Evolutionary conservation across 768 basidiomycete species (phyloP), one percentile per base, ranked within the genome.

Genomic region (Dentipellis sp.): DNA sequence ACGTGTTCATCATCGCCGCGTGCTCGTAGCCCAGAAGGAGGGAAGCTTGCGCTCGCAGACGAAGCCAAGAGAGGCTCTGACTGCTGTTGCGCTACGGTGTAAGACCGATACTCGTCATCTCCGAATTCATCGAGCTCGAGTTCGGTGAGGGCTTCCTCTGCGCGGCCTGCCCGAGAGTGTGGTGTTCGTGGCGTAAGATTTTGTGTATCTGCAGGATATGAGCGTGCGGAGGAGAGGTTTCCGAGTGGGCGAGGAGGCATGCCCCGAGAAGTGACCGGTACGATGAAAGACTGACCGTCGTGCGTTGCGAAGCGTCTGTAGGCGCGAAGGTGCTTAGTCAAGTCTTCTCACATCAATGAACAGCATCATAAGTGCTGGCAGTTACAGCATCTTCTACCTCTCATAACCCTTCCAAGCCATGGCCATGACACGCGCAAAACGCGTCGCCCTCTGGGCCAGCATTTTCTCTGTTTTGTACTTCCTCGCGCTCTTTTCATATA

Each of bases 361-460:
- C 29, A 29, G 29, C 29, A 29, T 29, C 42, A 17, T 45, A n/a
- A 45, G n/a, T 19, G n/a, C 19, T 54, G 8, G 21, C 37, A 8
- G 34, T 17, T n/a, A n/a, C 35, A 34, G 14, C 50, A 36, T 16
- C 16, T n/a, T 17, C 19, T 23, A 45, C 42, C 42, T 17, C 42
- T 10, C 4, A 50, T 50, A 19, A 6, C 12, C 17, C 51, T n/a
- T 35, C 51, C 35, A n/a, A 35, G 37, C 51, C 17, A 5, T 51
- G 56, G 61, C 22, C 39, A 88, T 90, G 86, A 78, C 82, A 40
- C 79, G 84, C 54, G 82, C 77, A 54, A 79, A 77, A 48, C 78
- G 80, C 56, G 76, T 83, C 56, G 77, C 76, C 10, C 58, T 75
- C 17, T 62, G 77, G 50, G 69, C 74, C n/a, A 65, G 75, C 10